phyloP scores from a whole-genome alignment of 495 filamentous ascomycete genomes.

The Annulohypoxylon bovei region DNA sequence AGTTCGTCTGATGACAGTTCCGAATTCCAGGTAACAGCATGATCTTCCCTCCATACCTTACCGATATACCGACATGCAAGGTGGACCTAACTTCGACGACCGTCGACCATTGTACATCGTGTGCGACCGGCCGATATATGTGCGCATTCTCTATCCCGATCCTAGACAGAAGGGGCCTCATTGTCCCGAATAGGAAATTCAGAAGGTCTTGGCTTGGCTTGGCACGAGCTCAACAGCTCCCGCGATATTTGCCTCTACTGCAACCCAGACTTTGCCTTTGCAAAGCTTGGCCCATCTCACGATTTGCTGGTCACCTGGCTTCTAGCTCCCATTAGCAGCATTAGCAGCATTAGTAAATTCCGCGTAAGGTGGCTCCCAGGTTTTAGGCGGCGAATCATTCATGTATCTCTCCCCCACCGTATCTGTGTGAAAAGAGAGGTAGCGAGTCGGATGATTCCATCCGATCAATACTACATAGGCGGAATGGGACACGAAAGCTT shows the following conservation, averaged over 20 bases:
- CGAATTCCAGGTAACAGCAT: constrained; percentile 42
- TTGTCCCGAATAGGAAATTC: constrained; percentile 33
- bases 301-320: constrained; percentile 29
- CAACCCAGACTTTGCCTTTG: constrained; percentile 31
- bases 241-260: constrained; percentile 41
- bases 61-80: constrained; percentile 25
- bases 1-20: constrained; percentile 42
- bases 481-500: neutral
- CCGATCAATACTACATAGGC: constrained; percentile 1
- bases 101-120: neutral
- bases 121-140: constrained; percentile 13
- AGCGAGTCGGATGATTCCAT: constrained; percentile 21
- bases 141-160: constrained; percentile 17
- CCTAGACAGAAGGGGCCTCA: constrained; percentile 18
- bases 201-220: constrained; percentile 27
- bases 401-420: constrained; percentile 1
- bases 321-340: too few species aligned
- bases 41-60: constrained; percentile 25
- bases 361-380: constrained; percentile 16
- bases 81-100: constrained; percentile 31
- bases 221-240: constrained; percentile 24
- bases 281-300: constrained; percentile 30
- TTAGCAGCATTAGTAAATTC: constrained; percentile 22
- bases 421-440: neutral
- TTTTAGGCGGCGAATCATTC: constrained; percentile 21